Percentiles rank a stretch among this genome's conserved stretches.
These are phyloP conservation scores for Exophiala calicioides DNA, from an alignment of 2,329 filamentous ascomycete genomes.

Conservation along the genomic window DNA sequence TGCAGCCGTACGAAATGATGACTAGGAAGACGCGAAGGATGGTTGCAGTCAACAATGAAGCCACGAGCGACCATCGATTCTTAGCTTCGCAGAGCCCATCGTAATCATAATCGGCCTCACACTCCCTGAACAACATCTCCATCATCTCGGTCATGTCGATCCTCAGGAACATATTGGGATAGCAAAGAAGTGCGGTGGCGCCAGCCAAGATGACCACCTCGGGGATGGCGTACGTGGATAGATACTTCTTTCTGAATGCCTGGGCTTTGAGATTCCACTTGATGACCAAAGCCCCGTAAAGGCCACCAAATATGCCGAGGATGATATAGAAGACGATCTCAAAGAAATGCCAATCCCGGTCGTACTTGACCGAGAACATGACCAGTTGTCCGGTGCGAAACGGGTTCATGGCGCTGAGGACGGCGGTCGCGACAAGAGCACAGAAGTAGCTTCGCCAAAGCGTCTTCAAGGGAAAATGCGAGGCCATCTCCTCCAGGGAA, in stretches of 20 bases:
- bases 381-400: conserved; percentile 96
- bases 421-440: conserved; percentile 88
- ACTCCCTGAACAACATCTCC: conserved; percentile 95
- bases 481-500: conserved; percentile 97
- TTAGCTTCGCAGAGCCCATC: conserved; percentile 80
- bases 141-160: conserved; percentile 99
- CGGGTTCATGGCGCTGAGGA: conserved; percentile 93
- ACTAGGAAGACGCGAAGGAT: conserved; percentile 79
- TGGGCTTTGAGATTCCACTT: conserved; percentile 94
- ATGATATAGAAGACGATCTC: conserved; percentile 90
- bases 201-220: conserved; percentile 83
- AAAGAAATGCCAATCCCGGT: conserved; percentile 97
- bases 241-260: conserved; percentile 90
- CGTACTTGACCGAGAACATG: conserved; percentile 98
- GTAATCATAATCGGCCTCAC: conserved; percentile 84
- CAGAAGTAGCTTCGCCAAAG: conserved; percentile 99
- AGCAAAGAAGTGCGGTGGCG: conserved; percentile 87
- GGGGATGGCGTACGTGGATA: conserved; percentile 77
- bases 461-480: conserved; percentile 93
- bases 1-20: conserved; percentile 95
- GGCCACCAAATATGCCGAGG: conserved; percentile 86
- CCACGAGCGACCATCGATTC: conserved; percentile 74
- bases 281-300: conserved; percentile 96
- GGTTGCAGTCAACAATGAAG: conserved; percentile 77
- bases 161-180: conserved; percentile 89